Base-by-base conservation (phyloP, 75 land plant genomes). In the Cupressus sempervirens region DNA sequence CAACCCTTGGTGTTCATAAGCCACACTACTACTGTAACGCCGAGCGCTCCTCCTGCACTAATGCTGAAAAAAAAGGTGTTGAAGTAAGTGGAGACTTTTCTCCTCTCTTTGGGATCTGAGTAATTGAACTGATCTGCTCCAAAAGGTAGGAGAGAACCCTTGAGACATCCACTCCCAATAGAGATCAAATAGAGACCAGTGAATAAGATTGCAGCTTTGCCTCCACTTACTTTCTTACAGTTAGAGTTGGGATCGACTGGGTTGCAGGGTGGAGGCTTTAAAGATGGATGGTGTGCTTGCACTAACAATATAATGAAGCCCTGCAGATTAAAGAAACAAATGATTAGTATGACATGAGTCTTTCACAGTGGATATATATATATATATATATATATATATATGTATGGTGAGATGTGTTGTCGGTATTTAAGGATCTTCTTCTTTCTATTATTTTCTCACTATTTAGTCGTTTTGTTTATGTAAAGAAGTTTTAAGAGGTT, bases 61-160 rank as follows among this genome's bases (percentile, higher is more conserved):
- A 95, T 90, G 72, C 92, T 91, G 88, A 96, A 94, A 72, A 95
- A 91, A 70, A 90, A 94, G 91, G 93, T 94, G 86, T 95, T 96
- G 91, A 96, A 96, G 87, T 94, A 96, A n/a, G 93, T 92, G 41
- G 98, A 93, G 68, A 92, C 87, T 50, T 88, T 80, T 84, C 89
- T 90, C 87, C 93, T 86, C 35, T 94, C 98, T 67, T 85, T 35
- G 4, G 80, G 85, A 26, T 91, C 94, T 70, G 48, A 82, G 12
- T 90, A 91, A 76, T 96, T 95, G 54, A 96, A 93, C 82, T 96
- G 97, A 86, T 96, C 97, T 0, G 97, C 98, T 26, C 98, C 98
- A 46, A 93, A 94, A 6, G 98, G 48, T 12, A 96, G 91, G 56
- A 96, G 82, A 7, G 93, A 90, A 9, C 94, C 97, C 81, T 95